A percentile compares a stretch with the other conserved stretches of the same genome.
These are phyloP conservation scores for Pascua sp. DNA, from an alignment of 1,284 basidiomycete species.

Conservation along the genomic window DNA sequence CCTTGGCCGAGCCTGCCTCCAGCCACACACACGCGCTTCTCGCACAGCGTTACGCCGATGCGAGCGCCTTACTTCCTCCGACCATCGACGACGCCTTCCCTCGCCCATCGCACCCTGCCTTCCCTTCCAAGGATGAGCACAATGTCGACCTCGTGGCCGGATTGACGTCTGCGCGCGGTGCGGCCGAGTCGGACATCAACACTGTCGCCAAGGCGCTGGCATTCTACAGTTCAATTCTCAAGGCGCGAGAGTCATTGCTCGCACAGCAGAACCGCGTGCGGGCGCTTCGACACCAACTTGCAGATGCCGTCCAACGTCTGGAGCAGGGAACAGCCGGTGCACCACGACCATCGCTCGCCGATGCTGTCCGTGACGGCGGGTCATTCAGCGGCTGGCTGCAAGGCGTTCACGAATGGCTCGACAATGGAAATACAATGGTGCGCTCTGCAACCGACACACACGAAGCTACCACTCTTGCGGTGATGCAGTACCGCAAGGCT, in stretches of 20 bases:
- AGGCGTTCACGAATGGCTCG: constrained; percentile 7
- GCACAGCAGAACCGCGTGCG: constrained; percentile 11
- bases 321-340: constrained; percentile 3
- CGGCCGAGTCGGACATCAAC: constrained; percentile 15
- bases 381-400: constrained; percentile 15
- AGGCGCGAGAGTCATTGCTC: constrained; percentile 11
- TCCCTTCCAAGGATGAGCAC: constrained; percentile 27
- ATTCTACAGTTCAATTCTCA: constrained; percentile 26
- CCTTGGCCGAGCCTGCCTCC: constrained; percentile 22
- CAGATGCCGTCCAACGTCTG: constrained; percentile 1
- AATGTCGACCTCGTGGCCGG: constrained; percentile 14
- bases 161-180: constrained; percentile 6
- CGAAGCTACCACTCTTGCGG: constrained; percentile 14
- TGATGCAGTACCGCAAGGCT: constrained; percentile 22
- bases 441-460: constrained; percentile 8
- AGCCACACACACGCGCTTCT: constrained; percentile 22
- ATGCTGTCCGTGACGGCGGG: constrained; percentile 2
- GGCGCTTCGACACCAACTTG: constrained; percentile 8
- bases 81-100: constrained; percentile 24
- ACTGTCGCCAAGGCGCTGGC: constrained; percentile 17
- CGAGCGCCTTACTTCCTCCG: constrained; percentile 16
- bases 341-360: constrained; percentile 14
- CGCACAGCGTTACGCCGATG: constrained; percentile 7
- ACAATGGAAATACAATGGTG: constrained; percentile 8
- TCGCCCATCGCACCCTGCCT: constrained; percentile 27